A percentile compares a stretch with the other conserved stretches of the same genome.
These are phyloP conservation scores for Fusarium humuli DNA, from an alignment of 2,329 filamentous ascomycete genomes.

Conservation along the genomic window DNA sequence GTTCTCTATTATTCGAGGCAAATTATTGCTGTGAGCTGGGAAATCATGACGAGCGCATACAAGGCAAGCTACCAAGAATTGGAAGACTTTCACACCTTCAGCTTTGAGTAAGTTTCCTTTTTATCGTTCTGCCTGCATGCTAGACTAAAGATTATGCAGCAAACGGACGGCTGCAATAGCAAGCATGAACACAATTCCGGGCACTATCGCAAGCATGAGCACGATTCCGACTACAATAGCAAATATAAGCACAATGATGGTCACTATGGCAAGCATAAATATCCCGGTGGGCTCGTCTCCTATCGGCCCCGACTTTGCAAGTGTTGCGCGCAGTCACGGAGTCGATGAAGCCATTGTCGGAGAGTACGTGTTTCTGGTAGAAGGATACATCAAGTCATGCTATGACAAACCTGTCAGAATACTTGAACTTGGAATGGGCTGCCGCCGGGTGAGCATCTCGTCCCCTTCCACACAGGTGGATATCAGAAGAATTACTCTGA, in stretches of 20 bases:
- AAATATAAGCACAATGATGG: neutral
- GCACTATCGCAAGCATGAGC: neutral
- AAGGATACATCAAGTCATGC: slow-evolving; percentile 52
- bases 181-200: neutral
- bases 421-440: slow-evolving; percentile 57
- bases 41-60: neutral
- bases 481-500: neutral
- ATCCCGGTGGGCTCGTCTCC: neutral
- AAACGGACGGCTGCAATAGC: neutral
- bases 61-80: neutral
- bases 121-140: neutral
- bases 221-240: neutral
- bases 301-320: neutral
- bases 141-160: neutral
- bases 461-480: slow-evolving; percentile 28
- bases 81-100: neutral
- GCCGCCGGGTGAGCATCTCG: slow-evolving; percentile 48
- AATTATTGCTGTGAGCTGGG: neutral
- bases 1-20: too few relatives aligned
- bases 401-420: slow-evolving; percentile 52
- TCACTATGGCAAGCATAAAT: neutral
- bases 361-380: slow-evolving; percentile 56
- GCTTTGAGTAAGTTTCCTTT: neutral
- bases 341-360: slow-evolving; percentile 56
- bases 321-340: slow-evolving; percentile 51